Percentiles rank a stretch among this genome's conserved stretches.
Evolutionary conservation across 805 yeast genomes (phyloP).

Genomic region (Cyberlindnera nakhonratchasimensis): DNA sequence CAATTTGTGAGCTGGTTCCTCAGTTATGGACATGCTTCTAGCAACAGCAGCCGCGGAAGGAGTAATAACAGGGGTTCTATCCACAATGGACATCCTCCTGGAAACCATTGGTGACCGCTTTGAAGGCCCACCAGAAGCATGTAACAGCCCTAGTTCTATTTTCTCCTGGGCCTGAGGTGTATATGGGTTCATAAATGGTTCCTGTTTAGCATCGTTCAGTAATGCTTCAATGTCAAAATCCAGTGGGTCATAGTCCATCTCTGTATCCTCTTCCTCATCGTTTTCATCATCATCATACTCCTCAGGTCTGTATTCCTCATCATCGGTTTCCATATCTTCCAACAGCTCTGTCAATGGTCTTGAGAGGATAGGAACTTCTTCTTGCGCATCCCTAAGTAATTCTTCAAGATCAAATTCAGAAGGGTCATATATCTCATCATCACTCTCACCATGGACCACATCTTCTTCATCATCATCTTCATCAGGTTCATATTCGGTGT

Average conservation of each 20-base stretch:
- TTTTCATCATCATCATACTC: constrained; percentile 11
- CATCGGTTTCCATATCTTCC: constrained; percentile 11
- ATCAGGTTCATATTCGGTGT: constrained; percentile 15
- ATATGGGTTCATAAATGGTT: constrained; percentile 12
- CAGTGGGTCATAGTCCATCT: constrained; percentile 2
- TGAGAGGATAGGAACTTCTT: constrained; percentile 4
- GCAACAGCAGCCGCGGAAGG: not conserved
- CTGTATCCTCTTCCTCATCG: constrained; percentile 7
- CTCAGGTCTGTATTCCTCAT: constrained; percentile 11
- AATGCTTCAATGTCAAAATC: constrained; percentile 12
- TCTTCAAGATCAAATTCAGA: constrained; percentile 8
- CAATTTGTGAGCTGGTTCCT: not conserved
- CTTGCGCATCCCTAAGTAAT: constrained; percentile 9
- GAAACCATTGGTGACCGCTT: not conserved
- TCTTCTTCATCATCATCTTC: constrained; percentile 7
- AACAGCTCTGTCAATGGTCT: constrained; percentile 10
- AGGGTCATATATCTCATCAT: constrained; percentile 5
- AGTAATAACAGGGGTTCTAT: not conserved
- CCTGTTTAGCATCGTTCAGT: constrained; percentile 9
- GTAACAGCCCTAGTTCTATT: not conserved
- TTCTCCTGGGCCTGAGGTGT: constrained; percentile 10
- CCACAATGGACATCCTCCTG: not conserved
- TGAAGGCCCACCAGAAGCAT: not conserved
- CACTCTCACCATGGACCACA: not conserved
- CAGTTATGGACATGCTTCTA: too few relatives aligned